These are phyloP conservation scores for Phytophthora quininea DNA, from an alignment of 352 stramenopile genomes.

Conservation along the genomic window DNA sequence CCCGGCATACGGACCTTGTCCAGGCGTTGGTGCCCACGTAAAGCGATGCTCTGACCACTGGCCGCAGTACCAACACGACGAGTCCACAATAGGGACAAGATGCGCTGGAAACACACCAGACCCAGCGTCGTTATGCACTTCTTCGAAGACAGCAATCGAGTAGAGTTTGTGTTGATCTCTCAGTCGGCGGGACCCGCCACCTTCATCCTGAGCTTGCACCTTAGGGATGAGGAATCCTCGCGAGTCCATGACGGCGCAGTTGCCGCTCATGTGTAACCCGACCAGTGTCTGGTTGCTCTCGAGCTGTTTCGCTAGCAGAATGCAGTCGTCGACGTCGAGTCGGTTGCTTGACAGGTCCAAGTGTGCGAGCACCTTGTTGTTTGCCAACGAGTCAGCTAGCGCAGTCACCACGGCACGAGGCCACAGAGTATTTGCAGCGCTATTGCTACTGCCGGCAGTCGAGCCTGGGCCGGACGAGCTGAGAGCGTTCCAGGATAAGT, in stretches of 20 bases:
- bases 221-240: constrained; percentile 70
- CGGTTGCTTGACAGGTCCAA: constrained; percentile 79
- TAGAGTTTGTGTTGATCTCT: constrained; percentile 81
- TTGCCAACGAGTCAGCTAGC: constrained; percentile 65
- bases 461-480: constrained; percentile 39
- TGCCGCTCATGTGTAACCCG: constrained; percentile 79
- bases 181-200: constrained; percentile 35
- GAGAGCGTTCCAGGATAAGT: constrained; percentile 82
- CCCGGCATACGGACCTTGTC: constrained; percentile 44
- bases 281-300: constrained; percentile 78
- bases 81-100: constrained; percentile 58
- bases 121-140: constrained; percentile 65
- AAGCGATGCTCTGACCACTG: constrained; percentile 82
- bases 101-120: constrained; percentile 56
- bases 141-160: constrained; percentile 76
- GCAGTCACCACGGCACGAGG: constrained; percentile 56
- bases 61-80: constrained; percentile 82
- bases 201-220: constrained; percentile 36
- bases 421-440: constrained; percentile 23
- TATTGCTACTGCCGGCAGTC: background rate
- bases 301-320: constrained; percentile 62
- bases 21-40: constrained; percentile 53
- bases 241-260: constrained; percentile 70
- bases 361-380: constrained; percentile 79
- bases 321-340: constrained; percentile 66